Conservation (phyloP, 148 eudicot genomes). For the Rhododendron simsii region DNA sequence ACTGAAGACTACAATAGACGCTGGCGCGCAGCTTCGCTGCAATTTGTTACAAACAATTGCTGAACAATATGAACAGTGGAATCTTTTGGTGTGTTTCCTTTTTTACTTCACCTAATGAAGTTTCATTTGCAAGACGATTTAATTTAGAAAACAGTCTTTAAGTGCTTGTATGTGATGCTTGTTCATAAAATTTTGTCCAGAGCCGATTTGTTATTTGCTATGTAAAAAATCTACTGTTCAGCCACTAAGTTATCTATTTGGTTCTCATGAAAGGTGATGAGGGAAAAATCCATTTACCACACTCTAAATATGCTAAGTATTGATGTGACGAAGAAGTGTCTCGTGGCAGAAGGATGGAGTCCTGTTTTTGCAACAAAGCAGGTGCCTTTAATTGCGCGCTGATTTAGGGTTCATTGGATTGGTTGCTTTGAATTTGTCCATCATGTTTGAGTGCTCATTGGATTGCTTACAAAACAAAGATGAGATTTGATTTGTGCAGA, state of each 20-base stretch:
- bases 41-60: slow-evolving; percentile 72
- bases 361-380: slow-evolving; percentile 87
- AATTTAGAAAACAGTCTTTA: background rate
- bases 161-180: background rate
- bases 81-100: slow-evolving; percentile 53
- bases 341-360: slow-evolving; percentile 99
- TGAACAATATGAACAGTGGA: slow-evolving; percentile 82
- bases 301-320: slow-evolving; percentile 96
- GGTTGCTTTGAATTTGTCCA: slow-evolving; percentile 7
- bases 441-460: slow-evolving; percentile 2
- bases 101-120: background rate
- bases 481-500: slow-evolving; percentile 41
- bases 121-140: slow-evolving; percentile 1
- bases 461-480: slow-evolving; percentile 6
- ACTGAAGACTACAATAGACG: slow-evolving; percentile 80
- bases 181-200: background rate
- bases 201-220: background rate
- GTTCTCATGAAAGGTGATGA: slow-evolving; percentile 54
- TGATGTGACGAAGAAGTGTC: slow-evolving; percentile 96
- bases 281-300: slow-evolving; percentile 89
- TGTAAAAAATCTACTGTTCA: background rate
- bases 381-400: slow-evolving; percentile 30
- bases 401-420: background rate
- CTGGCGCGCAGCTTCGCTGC: slow-evolving; percentile 68
- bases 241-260: slow-evolving; percentile 14